Conservation (phyloP, 2,329 filamentous ascomycete species). For the Monilinia fructigena region DNA sequence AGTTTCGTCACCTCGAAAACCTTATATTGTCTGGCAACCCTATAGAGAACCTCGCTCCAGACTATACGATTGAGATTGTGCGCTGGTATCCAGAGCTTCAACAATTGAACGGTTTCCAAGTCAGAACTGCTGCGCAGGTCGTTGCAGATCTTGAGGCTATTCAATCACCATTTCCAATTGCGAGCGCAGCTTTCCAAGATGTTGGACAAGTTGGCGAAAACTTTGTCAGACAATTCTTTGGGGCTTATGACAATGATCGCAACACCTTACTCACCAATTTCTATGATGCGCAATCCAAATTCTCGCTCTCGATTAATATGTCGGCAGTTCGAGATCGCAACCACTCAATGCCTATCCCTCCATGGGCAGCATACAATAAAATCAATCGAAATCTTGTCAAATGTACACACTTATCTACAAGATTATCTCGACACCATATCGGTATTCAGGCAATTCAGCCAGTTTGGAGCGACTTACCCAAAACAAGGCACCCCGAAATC, state of each 20-base stretch:
- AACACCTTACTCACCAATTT: conserved; percentile 60
- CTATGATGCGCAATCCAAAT: conserved; percentile 74
- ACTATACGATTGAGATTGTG: conserved; percentile 69
- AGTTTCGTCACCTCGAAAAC: conserved; percentile 76
- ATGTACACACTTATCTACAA: conserved; percentile 59
- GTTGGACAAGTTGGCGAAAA: conserved; percentile 70
- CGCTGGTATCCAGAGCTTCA: conserved; percentile 82
- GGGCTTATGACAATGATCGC: conserved; percentile 71
- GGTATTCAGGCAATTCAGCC: conserved; percentile 65
- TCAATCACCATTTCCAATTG: conserved; percentile 60
- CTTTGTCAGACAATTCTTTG: conserved; percentile 73
- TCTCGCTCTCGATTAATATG: conserved; percentile 73
- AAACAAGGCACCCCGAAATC: conserved; percentile 73
- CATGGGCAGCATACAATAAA: conserved; percentile 75
- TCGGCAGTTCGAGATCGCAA: conserved; percentile 50
- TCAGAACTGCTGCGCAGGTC: conserved; percentile 71
- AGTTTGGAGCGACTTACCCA: conserved; percentile 68
- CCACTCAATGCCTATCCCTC: conserved; percentile 46
- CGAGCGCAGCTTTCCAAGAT: conserved; percentile 69
- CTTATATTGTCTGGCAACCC: conserved; percentile 78
- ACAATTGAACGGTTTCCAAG: conserved; percentile 70
- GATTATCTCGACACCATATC: conserved; percentile 63
- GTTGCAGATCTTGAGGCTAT: conserved; percentile 50
- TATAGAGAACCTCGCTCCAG: conserved; percentile 58
- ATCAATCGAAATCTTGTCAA: conserved; percentile 75